phyloP scores from a whole-genome alignment of 768 basidiomycete species.

The Tricholoma flavovirens region DNA sequence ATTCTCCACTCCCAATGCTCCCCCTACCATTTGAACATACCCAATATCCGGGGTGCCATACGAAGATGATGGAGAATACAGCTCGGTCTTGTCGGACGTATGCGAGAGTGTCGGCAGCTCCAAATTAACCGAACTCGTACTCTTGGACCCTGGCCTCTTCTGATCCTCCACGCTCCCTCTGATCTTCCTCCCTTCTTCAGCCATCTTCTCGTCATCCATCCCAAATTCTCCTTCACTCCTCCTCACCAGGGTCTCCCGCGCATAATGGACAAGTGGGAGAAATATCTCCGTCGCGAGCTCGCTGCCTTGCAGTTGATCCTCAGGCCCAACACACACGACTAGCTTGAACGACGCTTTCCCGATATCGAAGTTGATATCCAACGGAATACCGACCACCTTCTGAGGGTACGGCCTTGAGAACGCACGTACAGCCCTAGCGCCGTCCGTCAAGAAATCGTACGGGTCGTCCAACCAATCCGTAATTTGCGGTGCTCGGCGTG shows the following conservation, averaged over 20 bases:
- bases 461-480: constrained; percentile 40
- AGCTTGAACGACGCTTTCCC: constrained; percentile 64
- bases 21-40: not conserved
- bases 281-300: constrained; percentile 81
- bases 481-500: constrained; percentile 14
- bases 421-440: constrained; percentile 78
- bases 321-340: constrained; percentile 53
- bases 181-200: constrained; percentile 5
- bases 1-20: not conserved
- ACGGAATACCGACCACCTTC: constrained; percentile 64
- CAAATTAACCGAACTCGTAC: not conserved
- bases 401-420: constrained; percentile 82
- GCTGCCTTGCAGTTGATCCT: constrained; percentile 43
- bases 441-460: constrained; percentile 75
- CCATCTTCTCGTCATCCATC: not conserved
- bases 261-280: constrained; percentile 87
- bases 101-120: not conserved
- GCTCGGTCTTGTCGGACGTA: not conserved
- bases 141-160: constrained; percentile 13
- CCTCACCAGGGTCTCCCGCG: constrained; percentile 24
- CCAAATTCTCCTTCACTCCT: not conserved
- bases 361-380: constrained; percentile 72
- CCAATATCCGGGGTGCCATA: not conserved
- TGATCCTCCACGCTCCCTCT: constrained; percentile 13
- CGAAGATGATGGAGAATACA: not conserved